Evolutionary conservation across 2,329 filamentous ascomycete species (phyloP).

Genomic region (Cladosporium halotolerans): DNA sequence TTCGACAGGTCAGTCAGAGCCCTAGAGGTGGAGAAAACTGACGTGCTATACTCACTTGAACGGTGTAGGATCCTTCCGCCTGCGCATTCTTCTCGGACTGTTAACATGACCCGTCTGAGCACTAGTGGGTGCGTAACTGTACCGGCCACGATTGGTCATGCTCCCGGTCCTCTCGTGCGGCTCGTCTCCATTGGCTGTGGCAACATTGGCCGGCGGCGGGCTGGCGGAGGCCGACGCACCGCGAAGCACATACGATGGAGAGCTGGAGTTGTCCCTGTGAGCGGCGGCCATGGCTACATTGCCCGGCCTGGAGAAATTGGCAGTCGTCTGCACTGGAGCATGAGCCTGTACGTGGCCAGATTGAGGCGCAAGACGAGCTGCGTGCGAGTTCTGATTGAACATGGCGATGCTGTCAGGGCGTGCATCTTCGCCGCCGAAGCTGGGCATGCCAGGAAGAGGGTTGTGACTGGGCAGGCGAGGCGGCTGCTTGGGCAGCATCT

Average conservation of each 20-base stretch:
- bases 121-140: constrained; percentile 92
- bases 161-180: constrained; percentile 73
- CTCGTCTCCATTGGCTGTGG: constrained; percentile 45
- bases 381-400: constrained; percentile 39
- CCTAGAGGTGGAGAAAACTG: no score
- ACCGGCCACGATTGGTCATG: constrained; percentile 93
- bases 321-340: constrained; percentile 9
- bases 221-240: constrained; percentile 17
- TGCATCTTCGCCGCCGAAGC: constrained; percentile 57
- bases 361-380: constrained; percentile 24
- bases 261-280: constrained; percentile 21
- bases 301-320: constrained; percentile 30
- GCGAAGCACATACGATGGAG: constrained; percentile 23
- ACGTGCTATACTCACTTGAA: constrained; percentile 72
- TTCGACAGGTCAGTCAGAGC: neutral
- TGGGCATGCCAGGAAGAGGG: constrained; percentile 46
- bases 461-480: constrained; percentile 49
- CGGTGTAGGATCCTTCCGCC: constrained; percentile 93
- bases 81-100: constrained; percentile 82
- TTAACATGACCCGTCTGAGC: constrained; percentile 78
- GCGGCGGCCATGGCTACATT: constrained; percentile 16
- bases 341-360: constrained; percentile 25
- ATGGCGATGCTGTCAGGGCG: constrained; percentile 58
- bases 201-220: constrained; percentile 13
- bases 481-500: constrained; percentile 53